phyloP scores from a whole-genome alignment of 129 eudicot genomes.

The carrot (Daucus carota) region DNA sequence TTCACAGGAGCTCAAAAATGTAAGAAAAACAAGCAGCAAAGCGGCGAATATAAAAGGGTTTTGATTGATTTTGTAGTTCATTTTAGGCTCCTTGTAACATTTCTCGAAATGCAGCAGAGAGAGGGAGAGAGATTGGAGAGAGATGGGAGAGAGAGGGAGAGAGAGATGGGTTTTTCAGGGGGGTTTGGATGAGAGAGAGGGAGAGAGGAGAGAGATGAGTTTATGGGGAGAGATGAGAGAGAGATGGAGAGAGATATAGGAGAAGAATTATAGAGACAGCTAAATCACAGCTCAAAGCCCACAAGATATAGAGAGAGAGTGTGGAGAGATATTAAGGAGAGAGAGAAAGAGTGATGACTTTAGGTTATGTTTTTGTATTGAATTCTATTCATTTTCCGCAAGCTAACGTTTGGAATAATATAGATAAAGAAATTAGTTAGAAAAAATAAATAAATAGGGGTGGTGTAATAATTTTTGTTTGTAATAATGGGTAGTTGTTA shows the following conservation, averaged over 20 bases:
- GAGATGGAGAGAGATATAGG: conserved; percentile 4
- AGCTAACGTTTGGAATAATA: conserved; percentile 1
- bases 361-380: neutral
- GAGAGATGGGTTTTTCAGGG: too few species aligned
- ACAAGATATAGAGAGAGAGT: conserved; percentile 27
- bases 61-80: conserved; percentile 42
- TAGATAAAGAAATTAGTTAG: neutral
- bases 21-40: neutral
- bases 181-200: too few species aligned
- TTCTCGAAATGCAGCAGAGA: neutral
- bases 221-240: neutral
- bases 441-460: neutral
- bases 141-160: neutral
- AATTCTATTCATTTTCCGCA: neutral
- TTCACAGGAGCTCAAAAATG: neutral
- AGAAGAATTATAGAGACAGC: conserved; percentile 47
- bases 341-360: neutral
- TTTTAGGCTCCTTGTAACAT: conserved; percentile 39
- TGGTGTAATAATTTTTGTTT: conserved; percentile 7
- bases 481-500: neutral
- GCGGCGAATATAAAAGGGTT: conserved; percentile 9
- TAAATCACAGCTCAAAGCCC: conserved; percentile 96
- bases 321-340: neutral
- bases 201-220: neutral
- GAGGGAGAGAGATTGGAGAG: neutral